phyloP scores from a whole-genome alignment of 2,329 filamentous ascomycete species.

The Talaromyces sp. region DNA sequence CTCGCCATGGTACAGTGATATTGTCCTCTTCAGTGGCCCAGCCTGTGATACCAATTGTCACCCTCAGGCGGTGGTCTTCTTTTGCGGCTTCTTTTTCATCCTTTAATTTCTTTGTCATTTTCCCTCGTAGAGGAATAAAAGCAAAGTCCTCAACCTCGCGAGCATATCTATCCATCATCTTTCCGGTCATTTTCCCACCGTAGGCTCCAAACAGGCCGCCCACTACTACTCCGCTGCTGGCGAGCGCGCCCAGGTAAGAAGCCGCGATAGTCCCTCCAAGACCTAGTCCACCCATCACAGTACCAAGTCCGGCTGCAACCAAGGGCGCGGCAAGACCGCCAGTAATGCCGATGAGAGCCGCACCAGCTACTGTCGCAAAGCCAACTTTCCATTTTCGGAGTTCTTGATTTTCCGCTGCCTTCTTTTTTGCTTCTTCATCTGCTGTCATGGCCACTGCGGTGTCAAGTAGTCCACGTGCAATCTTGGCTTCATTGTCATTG shows the following conservation, averaged over 20 bases:
- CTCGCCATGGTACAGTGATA: constrained; percentile 73
- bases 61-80: constrained; percentile 65
- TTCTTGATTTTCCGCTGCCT: constrained; percentile 63
- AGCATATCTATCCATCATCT: constrained; percentile 85
- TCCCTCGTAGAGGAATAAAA: constrained; percentile 69
- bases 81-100: constrained; percentile 40
- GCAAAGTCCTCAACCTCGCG: constrained; percentile 86
- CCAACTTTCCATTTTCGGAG: constrained; percentile 76
- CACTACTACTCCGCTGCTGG: constrained; percentile 74
- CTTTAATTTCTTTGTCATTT: constrained; percentile 45
- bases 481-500: constrained; percentile 68
- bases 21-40: constrained; percentile 73
- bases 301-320: constrained; percentile 73
- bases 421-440: constrained; percentile 71
- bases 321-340: constrained; percentile 75
- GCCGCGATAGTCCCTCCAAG: constrained; percentile 72
- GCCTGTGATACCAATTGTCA: constrained; percentile 80
- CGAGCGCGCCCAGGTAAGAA: constrained; percentile 73
- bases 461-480: constrained; percentile 71
- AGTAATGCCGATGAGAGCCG: constrained; percentile 79
- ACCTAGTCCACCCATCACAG: constrained; percentile 71
- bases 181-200: constrained; percentile 73
- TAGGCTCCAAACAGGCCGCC: constrained; percentile 92
- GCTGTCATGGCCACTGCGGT: constrained; percentile 74
- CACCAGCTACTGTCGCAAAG: constrained; percentile 81